Conservation (phyloP, 2,329 filamentous ascomycete genomes). For the Colletotrichum sp. region DNA sequence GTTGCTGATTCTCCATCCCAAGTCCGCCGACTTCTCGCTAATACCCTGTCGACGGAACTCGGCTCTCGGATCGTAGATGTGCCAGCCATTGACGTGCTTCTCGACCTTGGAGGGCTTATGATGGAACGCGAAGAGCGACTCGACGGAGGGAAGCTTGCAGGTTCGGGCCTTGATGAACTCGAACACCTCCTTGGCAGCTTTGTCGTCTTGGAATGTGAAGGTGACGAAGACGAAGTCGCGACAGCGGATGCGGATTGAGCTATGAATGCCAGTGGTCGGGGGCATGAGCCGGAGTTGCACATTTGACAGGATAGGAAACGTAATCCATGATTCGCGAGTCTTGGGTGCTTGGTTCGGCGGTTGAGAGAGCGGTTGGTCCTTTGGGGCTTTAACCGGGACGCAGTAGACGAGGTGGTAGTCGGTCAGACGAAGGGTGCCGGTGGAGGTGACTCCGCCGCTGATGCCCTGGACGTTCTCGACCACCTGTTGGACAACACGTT, state of each 20-base stretch:
- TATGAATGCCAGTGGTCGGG: constrained; percentile 70
- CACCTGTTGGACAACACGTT: constrained; percentile 36
- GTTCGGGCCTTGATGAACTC: constrained; percentile 84
- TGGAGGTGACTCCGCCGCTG: constrained; percentile 61
- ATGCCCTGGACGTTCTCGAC: constrained; percentile 66
- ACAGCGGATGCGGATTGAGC: constrained; percentile 85
- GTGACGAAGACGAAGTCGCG: constrained; percentile 94
- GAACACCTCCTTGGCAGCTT: constrained; percentile 81
- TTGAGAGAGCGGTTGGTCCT: constrained; percentile 15
- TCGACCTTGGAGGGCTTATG: constrained; percentile 80
- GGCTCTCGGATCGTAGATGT: constrained; percentile 81
- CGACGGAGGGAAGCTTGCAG: constrained; percentile 81
- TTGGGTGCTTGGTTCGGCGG: constrained; percentile 29
- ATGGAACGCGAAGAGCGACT: constrained; percentile 89
- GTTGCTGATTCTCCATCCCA: constrained; percentile 86
- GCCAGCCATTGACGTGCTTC: constrained; percentile 79
- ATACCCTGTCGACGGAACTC: constrained; percentile 92
- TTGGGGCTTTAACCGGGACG: constrained; percentile 41
- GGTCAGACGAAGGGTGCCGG: constrained; percentile 64
- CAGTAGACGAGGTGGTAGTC: constrained; percentile 66
- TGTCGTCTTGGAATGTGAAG: constrained; percentile 82
- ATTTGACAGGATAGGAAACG: constrained; percentile 87
- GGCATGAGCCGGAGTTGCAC: constrained; percentile 81
- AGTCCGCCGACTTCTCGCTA: constrained; percentile 76
- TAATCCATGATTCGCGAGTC: constrained; percentile 82